Base-by-base conservation (phyloP, 192 early-diverging fungal species). In the Lunasporangiospora selenospora region DNA sequence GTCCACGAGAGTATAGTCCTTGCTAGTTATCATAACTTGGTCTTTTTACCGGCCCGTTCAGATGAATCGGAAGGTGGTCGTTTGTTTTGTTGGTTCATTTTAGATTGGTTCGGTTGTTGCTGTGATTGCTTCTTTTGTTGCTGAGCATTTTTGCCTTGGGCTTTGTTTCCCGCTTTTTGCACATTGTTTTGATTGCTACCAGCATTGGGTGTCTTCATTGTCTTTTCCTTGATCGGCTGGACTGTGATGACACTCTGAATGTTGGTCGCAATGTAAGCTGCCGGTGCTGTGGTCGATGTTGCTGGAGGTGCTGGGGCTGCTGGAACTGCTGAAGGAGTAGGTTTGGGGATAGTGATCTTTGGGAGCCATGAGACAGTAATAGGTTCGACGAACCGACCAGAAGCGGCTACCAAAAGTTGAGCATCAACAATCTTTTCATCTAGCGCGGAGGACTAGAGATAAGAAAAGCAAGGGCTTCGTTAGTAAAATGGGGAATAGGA, bases 281-380 rank as follows among this genome's bases (percentile, higher is more conserved):
- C 13, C 46, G 53, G 0, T 32, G 3, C 23, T 23, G 50, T 29
- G 30, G 51, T 19, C 7, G 34, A 8, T 45, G 41, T n/a, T 46
- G n/a, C 6, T 55, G 32, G 6, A 32, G 48, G 15, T 5, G 9
- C 18, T 41, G 57, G 53, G 38, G 50, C 26, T 45, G 50, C 7
- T 23, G 39, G 7, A 26, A 30, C 34, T 4, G 50, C 24, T 42
- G 11, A 13, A 4, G 48, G 21, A 3, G 48, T 46, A 26, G 15
- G 31, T 4, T 31, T 49, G 21, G 26, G 13, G 11, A 30, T 29
- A 30, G 47, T 52, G 33, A 61, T 42, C 11, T 73, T 63, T 5
- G 69, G 69, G 33, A 73, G 33, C 69, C 69, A 73, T 15, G 69
- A 47, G 19, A 58, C 69, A 2, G 34, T 54, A 23, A 73, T 63